Conservation (phyloP, 768 basidiomycete genomes). For the Lactarius psammicola region DNA sequence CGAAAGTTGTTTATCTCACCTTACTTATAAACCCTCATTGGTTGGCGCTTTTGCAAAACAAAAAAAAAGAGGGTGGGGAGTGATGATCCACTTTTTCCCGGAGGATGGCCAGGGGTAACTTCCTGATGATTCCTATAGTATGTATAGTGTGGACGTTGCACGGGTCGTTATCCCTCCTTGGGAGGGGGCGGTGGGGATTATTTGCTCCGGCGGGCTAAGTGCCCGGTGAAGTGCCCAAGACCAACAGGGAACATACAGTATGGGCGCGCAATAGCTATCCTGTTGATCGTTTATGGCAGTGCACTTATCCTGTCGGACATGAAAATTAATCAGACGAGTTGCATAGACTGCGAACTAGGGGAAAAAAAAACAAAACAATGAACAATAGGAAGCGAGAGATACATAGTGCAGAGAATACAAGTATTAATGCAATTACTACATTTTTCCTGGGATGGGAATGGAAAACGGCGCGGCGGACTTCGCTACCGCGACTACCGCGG, state of each 20-base stretch:
- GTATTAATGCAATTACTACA: not conserved
- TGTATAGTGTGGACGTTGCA: not conserved
- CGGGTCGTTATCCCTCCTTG: not conserved
- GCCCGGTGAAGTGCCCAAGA: not conserved
- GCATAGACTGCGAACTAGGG: not conserved
- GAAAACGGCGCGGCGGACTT: not conserved
- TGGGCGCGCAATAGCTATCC: not conserved
- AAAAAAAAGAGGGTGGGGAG: not conserved
- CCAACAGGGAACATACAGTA: not conserved
- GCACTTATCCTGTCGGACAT: not conserved
- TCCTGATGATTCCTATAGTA: not conserved
- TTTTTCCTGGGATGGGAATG: not conserved
- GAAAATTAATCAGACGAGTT: not conserved
- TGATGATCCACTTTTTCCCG: not conserved
- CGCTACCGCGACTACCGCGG: not conserved
- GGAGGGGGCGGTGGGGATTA: not conserved
- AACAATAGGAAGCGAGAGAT: not conserved
- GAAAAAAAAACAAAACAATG: not conserved
- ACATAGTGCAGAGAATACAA: slow-evolving; percentile 6
- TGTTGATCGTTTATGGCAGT: not conserved
- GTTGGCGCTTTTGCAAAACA: not conserved
- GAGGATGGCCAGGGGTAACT: not conserved
- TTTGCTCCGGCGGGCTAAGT: not conserved
- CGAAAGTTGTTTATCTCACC: not conserved
- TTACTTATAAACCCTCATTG: not conserved